Evolutionary conservation across 192 early-diverging fungal genomes (phyloP), one percentile per base, ranked within the genome.

Genomic region (Entomortierella parvispora): DNA sequence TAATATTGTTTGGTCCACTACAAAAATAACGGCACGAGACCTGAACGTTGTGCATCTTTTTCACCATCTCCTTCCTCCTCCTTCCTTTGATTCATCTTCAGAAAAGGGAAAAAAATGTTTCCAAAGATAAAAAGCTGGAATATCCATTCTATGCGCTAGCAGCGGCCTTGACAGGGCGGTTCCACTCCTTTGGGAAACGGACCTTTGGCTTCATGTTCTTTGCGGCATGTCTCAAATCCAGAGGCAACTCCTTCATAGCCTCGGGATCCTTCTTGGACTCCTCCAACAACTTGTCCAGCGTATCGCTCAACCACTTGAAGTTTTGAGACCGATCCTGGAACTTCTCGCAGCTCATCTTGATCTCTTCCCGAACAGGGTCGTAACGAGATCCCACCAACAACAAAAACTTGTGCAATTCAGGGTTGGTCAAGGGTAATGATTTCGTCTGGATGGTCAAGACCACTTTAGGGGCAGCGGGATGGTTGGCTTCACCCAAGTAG

Each of bases 111-210:
- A n/a, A n/a, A n/a, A n/a, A n/a, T n/a, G n/a, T 40, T 40, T 40
- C 23, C 34, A 43, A 20, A 25, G 9, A 50, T 9, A 25, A 20
- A 22, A 22, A 18, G 0, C 14, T 17, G 50, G 1, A 34, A n/a
- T 0, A 31, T 14, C 5, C n/a, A n/a, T n/a, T 68, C 50, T 68
- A 51, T 55, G 33, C 60, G 11, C 47, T 53, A 55, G 58, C 58
- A 42, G 37, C 29, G 26, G 58, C 54, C 25, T 17, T 49, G 20
- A 61, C 60, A 54, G 84, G 84, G 17, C 87, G 85, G 45, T 82
- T 79, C 89, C 89, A 91, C 53, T 88, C 85, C 62, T 85, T 80
- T 2, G 89, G 89, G 63, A 91, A 91, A 26, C 83, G 80, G 22
- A 91, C 67, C 57, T 78, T 81, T 55, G 81, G 71, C 63, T 80